Evolutionary conservation across 1,139 yeast genomes (phyloP), one percentile per base, ranked within the genome.

Genomic region (Taphrina pruni): DNA sequence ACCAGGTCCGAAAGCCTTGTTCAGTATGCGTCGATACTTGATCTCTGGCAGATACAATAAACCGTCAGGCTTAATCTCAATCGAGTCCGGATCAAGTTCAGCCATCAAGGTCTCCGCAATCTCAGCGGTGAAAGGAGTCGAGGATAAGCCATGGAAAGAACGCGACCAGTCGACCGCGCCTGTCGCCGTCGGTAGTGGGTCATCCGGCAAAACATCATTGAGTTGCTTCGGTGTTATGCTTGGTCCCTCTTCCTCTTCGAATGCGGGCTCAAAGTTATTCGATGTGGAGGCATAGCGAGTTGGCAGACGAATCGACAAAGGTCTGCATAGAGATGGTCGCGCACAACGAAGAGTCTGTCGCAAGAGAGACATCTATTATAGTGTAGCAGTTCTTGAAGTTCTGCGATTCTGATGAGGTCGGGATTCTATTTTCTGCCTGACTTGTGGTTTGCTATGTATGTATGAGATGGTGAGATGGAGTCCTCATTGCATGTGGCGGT

Each of bases 11-110:
- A 94, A 93, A 0, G 98, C 96, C 51, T 84, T 83, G 79, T 93
- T 93, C 74, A 94, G 80, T 45, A 92, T 88, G 61, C 99, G 84
- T 72, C 99, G 85, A 77, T 94, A 94, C 77, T 93, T 92, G 78
- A 94, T 94, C 78, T 94, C 99, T 0, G 99, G 99, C 65, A 94
- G 81, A 75, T 91, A 94, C 14, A 94, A 79, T 67, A 94, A 81
- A 20, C 99, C 98, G 77, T 94, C 99, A 7, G 99, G 98, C 72
- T 94, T 94, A 73, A 94, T 89, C 77, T 94, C 99, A 67, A 94
- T 87, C 74, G 94, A 98, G 41, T 83, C 84, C 6, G 85, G 83
- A 0, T 83, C 83, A 26, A 94, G 76, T 0, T 88, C 86, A 1
- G 88, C 85, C 64, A 87, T 77, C 20, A 94, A 80, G 8, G 86